Evolutionary conservation across 768 basidiomycete genomes (phyloP).

Genomic region (Butyriboletus loyo): DNA sequence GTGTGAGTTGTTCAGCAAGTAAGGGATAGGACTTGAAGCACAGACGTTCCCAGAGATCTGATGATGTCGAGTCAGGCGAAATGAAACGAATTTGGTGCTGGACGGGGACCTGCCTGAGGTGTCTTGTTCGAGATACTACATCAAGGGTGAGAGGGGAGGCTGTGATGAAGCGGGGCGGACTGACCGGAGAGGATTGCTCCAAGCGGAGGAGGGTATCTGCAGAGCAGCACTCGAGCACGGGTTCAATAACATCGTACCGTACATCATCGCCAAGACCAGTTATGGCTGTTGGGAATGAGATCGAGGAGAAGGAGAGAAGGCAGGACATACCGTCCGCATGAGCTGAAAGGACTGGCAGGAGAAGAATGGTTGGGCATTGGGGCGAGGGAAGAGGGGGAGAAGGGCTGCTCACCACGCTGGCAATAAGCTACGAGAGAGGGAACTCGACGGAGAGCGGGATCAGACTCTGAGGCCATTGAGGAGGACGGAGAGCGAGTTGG

Average conservation of each 20-base stretch:
- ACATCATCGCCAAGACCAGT: constrained; percentile 57
- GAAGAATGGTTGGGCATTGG: constrained; percentile 13
- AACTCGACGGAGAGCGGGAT: constrained; percentile 40
- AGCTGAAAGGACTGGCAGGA: constrained; percentile 48
- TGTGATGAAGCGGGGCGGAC: constrained; percentile 25
- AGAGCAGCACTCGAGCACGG: constrained; percentile 70
- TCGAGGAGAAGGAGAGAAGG: background rate
- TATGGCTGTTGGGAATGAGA: constrained; percentile 46
- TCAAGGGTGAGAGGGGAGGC: constrained; percentile 12
- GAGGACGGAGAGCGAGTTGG: background rate
- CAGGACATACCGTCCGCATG: constrained; percentile 58
- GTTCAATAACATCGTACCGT: constrained; percentile 63
- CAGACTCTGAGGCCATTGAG: constrained; percentile 36
- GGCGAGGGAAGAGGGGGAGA: background rate
- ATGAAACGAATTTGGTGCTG: background rate
- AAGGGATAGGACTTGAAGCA: constrained; percentile 61
- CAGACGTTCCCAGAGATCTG: constrained; percentile 66
- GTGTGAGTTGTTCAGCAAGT: constrained; percentile 46
- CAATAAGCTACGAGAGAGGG: constrained; percentile 67
- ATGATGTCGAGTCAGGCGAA: constrained; percentile 1
- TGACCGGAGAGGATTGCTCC: constrained; percentile 69
- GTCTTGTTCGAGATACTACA: constrained; percentile 51
- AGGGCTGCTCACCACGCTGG: constrained; percentile 57
- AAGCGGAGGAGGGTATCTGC: constrained; percentile 66
- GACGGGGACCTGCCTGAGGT: constrained; percentile 46